Evolutionary conservation across 1,284 basidiomycete genomes (phyloP).

Genomic region (Ganoderma meredithae): DNA sequence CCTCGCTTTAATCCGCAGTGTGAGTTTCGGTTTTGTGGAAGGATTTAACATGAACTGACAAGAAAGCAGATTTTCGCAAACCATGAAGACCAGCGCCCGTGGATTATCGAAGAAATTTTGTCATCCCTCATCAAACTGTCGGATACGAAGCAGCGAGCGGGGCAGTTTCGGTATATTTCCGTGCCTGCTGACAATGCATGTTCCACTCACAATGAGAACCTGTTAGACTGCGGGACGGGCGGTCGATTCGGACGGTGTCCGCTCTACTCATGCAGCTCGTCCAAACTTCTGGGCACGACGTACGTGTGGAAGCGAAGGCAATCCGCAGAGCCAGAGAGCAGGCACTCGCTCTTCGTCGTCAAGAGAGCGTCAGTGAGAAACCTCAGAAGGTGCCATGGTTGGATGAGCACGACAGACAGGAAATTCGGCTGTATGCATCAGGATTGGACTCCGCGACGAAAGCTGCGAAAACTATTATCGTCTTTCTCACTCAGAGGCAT

Average conservation of each 20-base stretch:
- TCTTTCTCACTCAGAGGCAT: conserved; percentile 81
- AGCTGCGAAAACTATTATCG: conserved; percentile 83
- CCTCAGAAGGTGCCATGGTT: conserved; percentile 55
- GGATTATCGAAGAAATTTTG: conserved; percentile 97
- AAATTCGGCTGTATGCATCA: conserved; percentile 69
- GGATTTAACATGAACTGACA: conserved; percentile 83
- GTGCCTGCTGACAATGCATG: not conserved
- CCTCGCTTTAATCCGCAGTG: conserved; percentile 82
- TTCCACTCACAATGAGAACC: not conserved
- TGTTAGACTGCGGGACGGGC: conserved; percentile 76
- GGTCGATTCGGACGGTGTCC: conserved; percentile 90
- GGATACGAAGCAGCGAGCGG: conserved; percentile 87
- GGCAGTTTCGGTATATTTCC: conserved; percentile 78
- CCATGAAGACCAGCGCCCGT: conserved; percentile 88
- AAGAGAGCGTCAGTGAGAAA: conserved; percentile 62
- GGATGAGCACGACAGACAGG: conserved; percentile 74
- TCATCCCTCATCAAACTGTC: conserved; percentile 89
- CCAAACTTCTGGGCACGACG: conserved; percentile 89
- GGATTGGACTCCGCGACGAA: conserved; percentile 83
- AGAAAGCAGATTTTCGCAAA: conserved; percentile 92
- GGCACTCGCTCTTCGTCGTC: conserved; percentile 62
- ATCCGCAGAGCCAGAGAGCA: conserved; percentile 70
- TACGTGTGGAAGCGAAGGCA: conserved; percentile 66
- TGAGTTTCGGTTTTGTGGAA: conserved; percentile 63
- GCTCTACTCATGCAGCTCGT: conserved; percentile 95